Conservation (phyloP, 2,329 filamentous ascomycete genomes). For the Ceratocystis harringtonii region DNA sequence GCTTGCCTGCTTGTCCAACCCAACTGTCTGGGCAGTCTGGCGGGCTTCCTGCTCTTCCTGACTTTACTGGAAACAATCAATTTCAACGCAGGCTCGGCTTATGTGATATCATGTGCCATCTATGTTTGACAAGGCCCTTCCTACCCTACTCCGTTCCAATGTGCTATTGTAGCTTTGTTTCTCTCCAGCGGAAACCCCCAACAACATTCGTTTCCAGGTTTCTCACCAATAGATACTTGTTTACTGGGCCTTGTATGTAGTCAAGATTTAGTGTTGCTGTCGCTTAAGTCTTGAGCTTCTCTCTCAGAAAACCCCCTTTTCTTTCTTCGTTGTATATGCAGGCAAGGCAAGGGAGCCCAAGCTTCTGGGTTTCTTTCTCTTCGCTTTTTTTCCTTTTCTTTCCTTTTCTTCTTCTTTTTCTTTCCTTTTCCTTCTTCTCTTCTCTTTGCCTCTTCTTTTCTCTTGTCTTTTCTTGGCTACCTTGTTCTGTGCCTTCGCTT, state of each 20-base stretch:
- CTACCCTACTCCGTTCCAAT: not conserved
- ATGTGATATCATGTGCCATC: not conserved
- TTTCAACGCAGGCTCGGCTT: not conserved
- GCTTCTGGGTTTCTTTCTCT: not conserved
- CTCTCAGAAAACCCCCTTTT: not conserved
- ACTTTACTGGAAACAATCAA: not conserved
- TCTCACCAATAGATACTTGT: not conserved
- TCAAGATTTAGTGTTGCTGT: not conserved
- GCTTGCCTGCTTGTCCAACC: not conserved
- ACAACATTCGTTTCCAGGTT: not conserved
- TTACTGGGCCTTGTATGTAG: not conserved
- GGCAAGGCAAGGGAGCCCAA: not conserved
- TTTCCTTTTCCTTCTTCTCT: not conserved
- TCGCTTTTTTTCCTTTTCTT: not conserved
- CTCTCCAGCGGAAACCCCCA: not conserved
- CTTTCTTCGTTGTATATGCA: not conserved
- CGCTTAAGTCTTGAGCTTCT: not conserved
- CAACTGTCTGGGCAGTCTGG: not conserved
- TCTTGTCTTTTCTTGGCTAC: too few species aligned
- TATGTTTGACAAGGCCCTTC: not conserved
- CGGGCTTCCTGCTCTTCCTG: not conserved
- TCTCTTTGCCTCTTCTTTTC: not conserved
- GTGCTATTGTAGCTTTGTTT: not conserved
- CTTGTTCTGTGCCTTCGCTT: not conserved
- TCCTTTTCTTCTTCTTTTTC: not conserved